Evolutionary conservation across 225 moss, liverwort and hornwort species (phyloP), one percentile per base, ranked within the genome.

Genomic region (Sphagnum contortum): DNA sequence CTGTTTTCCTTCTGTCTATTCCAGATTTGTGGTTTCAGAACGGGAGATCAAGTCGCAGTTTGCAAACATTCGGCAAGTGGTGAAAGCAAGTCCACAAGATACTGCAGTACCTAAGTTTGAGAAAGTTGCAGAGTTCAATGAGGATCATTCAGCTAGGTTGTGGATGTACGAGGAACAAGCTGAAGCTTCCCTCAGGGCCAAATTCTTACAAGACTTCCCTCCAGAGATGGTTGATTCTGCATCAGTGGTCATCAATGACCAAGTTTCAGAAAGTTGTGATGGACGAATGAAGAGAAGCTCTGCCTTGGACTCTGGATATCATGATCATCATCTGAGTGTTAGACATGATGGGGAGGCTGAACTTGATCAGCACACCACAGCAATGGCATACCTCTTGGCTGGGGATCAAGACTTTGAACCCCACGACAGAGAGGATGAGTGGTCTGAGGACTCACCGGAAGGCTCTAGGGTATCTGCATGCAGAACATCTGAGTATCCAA

Each of bases 301-400:
- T 50, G 78, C 29, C 29, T 29, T 29, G 29, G 29, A 29, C 29
- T 29, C 29, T 29, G 29, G 29, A 29, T 29, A 29, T 29, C 29
- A 1, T 29, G 29, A 29, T 29, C 29, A 29, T 29, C 79, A 79
- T 54, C 64, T 71, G 29, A 29, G 29, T 29, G 29, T 29, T 29
- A 29, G 74, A 66, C 72, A 70, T 63, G 73, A 64, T 12, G 57
- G 12, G 44, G 79, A 83, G 65, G 57, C 77, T 7, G 74, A 79
- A 65, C 66, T 91, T 14, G 91, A 87, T 65, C 80, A 79, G 67
- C 91, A 91, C 29, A 91, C 87, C 0, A 81, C 85, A 44, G 89
- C 85, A 6, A 90, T 94, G 88, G 86, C 84, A 6, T 94, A 80
- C 44, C 86, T 90, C 51, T 85, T 94, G 44, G 81, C 82, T 53